Conservation (phyloP, 208 protist genomes). For the Crithidia sp. region DNA sequence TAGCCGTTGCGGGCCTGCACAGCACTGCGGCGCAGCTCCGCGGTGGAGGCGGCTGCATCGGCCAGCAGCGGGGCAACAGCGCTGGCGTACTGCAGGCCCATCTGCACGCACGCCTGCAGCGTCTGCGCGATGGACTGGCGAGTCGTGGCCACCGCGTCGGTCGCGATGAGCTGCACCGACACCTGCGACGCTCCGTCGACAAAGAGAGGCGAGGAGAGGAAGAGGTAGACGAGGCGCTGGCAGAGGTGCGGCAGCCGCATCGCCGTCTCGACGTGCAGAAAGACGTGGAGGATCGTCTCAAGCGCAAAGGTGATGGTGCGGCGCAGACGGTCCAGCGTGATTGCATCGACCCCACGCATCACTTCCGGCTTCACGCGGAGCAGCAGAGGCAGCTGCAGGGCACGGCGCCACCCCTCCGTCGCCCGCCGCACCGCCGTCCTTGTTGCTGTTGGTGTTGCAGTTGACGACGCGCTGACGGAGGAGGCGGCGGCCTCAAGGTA, state of each 20-base stretch:
- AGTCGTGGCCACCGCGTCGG: slow-evolving; percentile 16
- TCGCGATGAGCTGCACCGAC: slow-evolving; percentile 38
- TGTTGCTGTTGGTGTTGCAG: too few relatives aligned
- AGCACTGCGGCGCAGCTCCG: slow-evolving; percentile 33
- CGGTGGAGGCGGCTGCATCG: slow-evolving; percentile 13
- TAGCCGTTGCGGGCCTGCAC: slow-evolving; percentile 39
- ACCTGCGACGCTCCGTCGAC: slow-evolving; percentile 65
- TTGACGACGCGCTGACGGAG: not conserved
- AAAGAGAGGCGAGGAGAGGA: slow-evolving; percentile 77
- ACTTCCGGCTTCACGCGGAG: slow-evolving; percentile 39
- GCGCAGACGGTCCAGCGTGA: slow-evolving; percentile 50
- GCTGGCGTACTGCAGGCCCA: slow-evolving; percentile 38
- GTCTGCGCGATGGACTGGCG: slow-evolving; percentile 19
- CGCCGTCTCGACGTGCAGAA: slow-evolving; percentile 49
- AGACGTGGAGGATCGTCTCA: slow-evolving; percentile 56
- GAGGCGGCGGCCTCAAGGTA: slow-evolving; percentile 51
- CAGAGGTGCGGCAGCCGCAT: slow-evolving; percentile 58
- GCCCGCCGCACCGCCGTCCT: not conserved
- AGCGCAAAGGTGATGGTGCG: slow-evolving; percentile 57
- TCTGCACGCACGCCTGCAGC: slow-evolving; percentile 28
- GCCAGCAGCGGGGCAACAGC: slow-evolving; percentile 3
- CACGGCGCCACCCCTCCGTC: slow-evolving; percentile 61
- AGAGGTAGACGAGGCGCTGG: slow-evolving; percentile 48
- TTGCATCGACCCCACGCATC: slow-evolving; percentile 32
- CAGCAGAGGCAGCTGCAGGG: slow-evolving; percentile 74